phyloP scores from a whole-genome alignment of 768 basidiomycete species.

The Amanita inopinata region DNA sequence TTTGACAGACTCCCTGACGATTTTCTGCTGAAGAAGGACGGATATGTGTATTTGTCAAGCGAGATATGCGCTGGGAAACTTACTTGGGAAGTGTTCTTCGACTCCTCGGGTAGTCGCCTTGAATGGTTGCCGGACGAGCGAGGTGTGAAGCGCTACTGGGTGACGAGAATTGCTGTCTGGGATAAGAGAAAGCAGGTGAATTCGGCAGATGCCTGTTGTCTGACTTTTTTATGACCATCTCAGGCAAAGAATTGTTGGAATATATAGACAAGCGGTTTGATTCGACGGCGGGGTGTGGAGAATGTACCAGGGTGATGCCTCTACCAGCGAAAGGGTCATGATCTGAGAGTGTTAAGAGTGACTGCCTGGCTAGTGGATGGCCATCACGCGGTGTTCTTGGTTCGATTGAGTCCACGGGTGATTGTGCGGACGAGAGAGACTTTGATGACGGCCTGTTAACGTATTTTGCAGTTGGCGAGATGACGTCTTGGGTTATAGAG shows the following conservation, averaged over 20 bases:
- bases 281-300: slow-evolving; percentile 31
- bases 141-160: slow-evolving; percentile 18
- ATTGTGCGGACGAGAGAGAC: slow-evolving; percentile 47
- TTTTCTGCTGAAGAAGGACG: slow-evolving; percentile 17
- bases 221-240: slow-evolving; percentile 24
- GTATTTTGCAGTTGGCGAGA: slow-evolving; percentile 17
- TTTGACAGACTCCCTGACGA: slow-evolving; percentile 20
- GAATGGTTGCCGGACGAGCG: neutral
- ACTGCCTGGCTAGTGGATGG: slow-evolving; percentile 31
- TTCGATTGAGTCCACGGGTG: slow-evolving; percentile 43
- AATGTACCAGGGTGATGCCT: slow-evolving; percentile 25
- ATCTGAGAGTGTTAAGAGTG: slow-evolving; percentile 55
- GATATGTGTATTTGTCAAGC: neutral
- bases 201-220: slow-evolving; percentile 27
- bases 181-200: slow-evolving; percentile 52
- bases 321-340: slow-evolving; percentile 54
- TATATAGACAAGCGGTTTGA: slow-evolving; percentile 42
- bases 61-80: neutral
- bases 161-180: slow-evolving; percentile 20
- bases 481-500: slow-evolving; percentile 13
- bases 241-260: slow-evolving; percentile 42
- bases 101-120: neutral
- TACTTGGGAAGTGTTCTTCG: slow-evolving; percentile 13
- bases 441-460: slow-evolving; percentile 38
- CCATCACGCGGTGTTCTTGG: slow-evolving; percentile 47